A percentile compares a stretch with the other conserved stretches of the same genome.
phyloP scores from a whole-genome alignment of 1,139 yeast genomes.

The Protomyces arabidopsidicola region DNA sequence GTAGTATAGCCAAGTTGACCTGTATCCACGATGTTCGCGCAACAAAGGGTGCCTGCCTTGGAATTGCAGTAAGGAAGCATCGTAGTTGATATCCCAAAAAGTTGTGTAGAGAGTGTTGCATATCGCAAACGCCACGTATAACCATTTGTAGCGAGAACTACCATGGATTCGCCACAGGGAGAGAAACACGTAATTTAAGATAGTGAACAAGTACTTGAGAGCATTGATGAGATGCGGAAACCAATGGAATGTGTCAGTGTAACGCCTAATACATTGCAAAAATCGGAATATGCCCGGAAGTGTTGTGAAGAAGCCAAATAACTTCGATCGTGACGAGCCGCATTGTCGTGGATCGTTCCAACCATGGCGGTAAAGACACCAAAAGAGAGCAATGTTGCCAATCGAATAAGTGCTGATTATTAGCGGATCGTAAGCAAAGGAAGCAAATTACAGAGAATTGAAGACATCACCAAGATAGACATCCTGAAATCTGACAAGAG shows the following conservation, averaged over 20 bases:
- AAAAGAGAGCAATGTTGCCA: conserved; percentile 78
- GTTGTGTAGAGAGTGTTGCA: conserved; percentile 66
- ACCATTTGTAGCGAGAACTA: conserved; percentile 46
- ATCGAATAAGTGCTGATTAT: conserved; percentile 60
- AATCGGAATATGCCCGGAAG: conserved; percentile 89
- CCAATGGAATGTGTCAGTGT: conserved; percentile 86
- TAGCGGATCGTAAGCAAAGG: neutral
- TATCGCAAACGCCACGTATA: conserved; percentile 68
- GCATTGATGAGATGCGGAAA: conserved; percentile 96
- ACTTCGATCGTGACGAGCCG: conserved; percentile 70
- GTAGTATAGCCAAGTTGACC: conserved; percentile 61
- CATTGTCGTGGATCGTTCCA: conserved; percentile 57
- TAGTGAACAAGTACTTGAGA: conserved; percentile 63
- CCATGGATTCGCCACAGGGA: conserved; percentile 71
- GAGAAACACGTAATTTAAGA: conserved; percentile 65
- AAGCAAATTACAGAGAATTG: conserved; percentile 52
- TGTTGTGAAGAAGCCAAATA: conserved; percentile 75
- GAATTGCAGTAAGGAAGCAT: conserved; percentile 78
- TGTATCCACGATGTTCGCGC: conserved; percentile 53
- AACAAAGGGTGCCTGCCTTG: conserved; percentile 56
- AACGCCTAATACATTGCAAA: conserved; percentile 86
- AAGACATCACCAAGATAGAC: conserved; percentile 88
- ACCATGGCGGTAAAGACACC: conserved; percentile 69
- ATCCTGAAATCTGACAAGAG: conserved; percentile 92
- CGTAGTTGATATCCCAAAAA: conserved; percentile 88